Evolutionary conservation across 768 basidiomycete species (phyloP), one percentile per base, ranked within the genome.

Genomic region (Serendipita sp.): DNA sequence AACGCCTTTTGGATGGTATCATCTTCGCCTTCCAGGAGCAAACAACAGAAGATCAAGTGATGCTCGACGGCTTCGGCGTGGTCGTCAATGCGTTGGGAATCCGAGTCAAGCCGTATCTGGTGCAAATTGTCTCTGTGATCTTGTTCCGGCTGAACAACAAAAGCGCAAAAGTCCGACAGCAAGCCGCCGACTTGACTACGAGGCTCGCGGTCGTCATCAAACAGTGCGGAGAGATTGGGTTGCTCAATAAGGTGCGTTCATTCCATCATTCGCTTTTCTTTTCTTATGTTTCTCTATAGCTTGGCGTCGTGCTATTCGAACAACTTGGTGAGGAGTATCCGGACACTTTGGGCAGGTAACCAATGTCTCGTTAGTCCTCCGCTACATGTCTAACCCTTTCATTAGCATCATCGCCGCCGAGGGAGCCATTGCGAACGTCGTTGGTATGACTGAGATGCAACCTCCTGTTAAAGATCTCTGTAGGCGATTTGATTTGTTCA

Each of bases 401-500:
- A 97, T 4, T 38, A 38, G 95, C 77, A 95, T 99, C 74, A 99
- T 98, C 73, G 94, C 95, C 51, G 96, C 96, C 45, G 91, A 93
- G 70, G 95, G 92, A 66, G 96, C 96, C 53, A 98, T 99, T 69
- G 96, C 96, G 66, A 98, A 98, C 69, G 96, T 98, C 58, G 96
- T 99, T 66, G 96, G 96, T 74, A 99, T 98, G 96, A 96, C 96
- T 9, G 92, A 97, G 73, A 99, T 99, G 96, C 97, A 96, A 72
- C 96, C 96, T 16, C 96, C 96, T 0, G 94, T 99, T 26, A 99
- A 99, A 74, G 96, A 99, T 80, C 84, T 99, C 63, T 72, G 94
- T 96, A 73, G 82, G 94, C 85, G 9, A 61, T 64, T 38, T 31
- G 38, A 42, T 53, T 13, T 11, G 24, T 43, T 26, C 34, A n/a